These are phyloP conservation scores for Madurella mycetomatis DNA, from an alignment of 2,329 filamentous ascomycete species.

Conservation along the genomic window DNA sequence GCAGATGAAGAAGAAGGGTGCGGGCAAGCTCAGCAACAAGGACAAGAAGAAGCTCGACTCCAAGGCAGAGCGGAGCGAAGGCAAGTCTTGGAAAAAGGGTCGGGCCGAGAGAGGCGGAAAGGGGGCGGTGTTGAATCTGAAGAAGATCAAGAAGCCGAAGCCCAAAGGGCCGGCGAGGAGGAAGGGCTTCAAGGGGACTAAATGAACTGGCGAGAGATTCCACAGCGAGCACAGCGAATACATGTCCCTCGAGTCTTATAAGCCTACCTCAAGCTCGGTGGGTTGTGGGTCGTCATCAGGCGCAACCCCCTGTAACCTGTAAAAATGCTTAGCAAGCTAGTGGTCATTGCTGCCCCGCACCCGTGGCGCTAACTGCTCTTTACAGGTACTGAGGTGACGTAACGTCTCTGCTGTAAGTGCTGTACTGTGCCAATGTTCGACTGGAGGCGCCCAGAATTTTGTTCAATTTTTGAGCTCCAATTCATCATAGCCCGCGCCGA, in stretches of 20 bases:
- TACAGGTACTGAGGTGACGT: too few relatives aligned
- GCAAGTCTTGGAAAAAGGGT: slow-evolving; percentile 69
- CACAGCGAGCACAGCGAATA: not conserved
- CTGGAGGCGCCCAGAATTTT: too few relatives aligned
- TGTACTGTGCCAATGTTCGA: too few relatives aligned
- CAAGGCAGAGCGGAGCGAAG: slow-evolving; percentile 45
- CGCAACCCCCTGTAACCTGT: not conserved
- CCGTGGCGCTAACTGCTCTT: too few relatives aligned
- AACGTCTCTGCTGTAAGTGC: too few relatives aligned
- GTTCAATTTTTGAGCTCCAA: too few relatives aligned
- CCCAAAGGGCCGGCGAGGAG: slow-evolving; percentile 6
- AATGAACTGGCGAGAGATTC: not conserved
- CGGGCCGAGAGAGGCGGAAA: slow-evolving; percentile 55
- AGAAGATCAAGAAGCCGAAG: slow-evolving; percentile 27
- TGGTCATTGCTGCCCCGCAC: too few relatives aligned
- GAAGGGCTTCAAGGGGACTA: slow-evolving; percentile 16
- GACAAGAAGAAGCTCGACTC: slow-evolving; percentile 58
- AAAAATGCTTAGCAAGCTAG: not conserved
- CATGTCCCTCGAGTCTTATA: not conserved
- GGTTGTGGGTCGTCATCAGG: too few relatives aligned
- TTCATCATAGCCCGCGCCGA: too few relatives aligned
- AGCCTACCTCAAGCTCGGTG: too few relatives aligned
- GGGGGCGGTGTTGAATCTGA: slow-evolving; percentile 47
- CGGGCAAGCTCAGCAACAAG: slow-evolving; percentile 55
- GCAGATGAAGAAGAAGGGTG: slow-evolving; percentile 57